phyloP scores from a whole-genome alignment of 106 monocot species.

The Alisma plantagoaquatica region DNA sequence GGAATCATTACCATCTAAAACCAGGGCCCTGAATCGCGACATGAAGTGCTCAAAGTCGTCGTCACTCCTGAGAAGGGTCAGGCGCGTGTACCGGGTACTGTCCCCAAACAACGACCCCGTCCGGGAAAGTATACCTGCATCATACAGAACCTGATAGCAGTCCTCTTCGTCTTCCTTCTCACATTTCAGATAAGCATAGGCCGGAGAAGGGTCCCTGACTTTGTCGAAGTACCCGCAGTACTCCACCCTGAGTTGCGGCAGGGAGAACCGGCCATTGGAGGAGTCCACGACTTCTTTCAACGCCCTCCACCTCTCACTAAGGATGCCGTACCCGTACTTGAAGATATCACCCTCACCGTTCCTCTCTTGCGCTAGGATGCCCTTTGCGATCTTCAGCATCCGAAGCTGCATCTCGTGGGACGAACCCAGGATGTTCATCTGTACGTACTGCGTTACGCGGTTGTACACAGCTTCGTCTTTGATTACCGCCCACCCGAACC shows the following conservation, averaged over 20 bases:
- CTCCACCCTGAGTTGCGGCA: slow-evolving; percentile 37
- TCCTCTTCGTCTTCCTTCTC: slow-evolving; percentile 58
- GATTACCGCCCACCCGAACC: slow-evolving; percentile 79
- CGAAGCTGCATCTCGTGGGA: slow-evolving; percentile 68
- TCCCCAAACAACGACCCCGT: slow-evolving; percentile 16
- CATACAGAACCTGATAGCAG: slow-evolving; percentile 38
- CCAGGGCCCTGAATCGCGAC: no score
- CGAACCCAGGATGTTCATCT: slow-evolving; percentile 30
- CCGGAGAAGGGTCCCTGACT: slow-evolving; percentile 50
- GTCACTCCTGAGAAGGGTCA: slow-evolving; percentile 50
- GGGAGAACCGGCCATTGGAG: slow-evolving; percentile 58
- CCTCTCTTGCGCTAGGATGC: slow-evolving; percentile 26
- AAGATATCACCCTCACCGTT: slow-evolving; percentile 45
- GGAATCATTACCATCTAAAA: no score
- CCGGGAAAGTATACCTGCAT: slow-evolving; percentile 40
- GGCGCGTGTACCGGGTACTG: slow-evolving; percentile 25
- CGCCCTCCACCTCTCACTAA: slow-evolving; percentile 41
- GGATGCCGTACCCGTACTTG: slow-evolving; percentile 27
- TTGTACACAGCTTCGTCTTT: slow-evolving; percentile 40
- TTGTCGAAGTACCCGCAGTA: slow-evolving; percentile 63
- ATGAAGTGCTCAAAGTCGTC: slow-evolving; percentile 36
- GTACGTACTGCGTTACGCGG: slow-evolving; percentile 18
- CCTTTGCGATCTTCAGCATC: slow-evolving; percentile 49
- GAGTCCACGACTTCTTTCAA: slow-evolving; percentile 35
- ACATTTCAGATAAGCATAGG: slow-evolving; percentile 86